Conservation (phyloP, 192 early-diverging fungal genomes). For the Linnemannia zychae region DNA sequence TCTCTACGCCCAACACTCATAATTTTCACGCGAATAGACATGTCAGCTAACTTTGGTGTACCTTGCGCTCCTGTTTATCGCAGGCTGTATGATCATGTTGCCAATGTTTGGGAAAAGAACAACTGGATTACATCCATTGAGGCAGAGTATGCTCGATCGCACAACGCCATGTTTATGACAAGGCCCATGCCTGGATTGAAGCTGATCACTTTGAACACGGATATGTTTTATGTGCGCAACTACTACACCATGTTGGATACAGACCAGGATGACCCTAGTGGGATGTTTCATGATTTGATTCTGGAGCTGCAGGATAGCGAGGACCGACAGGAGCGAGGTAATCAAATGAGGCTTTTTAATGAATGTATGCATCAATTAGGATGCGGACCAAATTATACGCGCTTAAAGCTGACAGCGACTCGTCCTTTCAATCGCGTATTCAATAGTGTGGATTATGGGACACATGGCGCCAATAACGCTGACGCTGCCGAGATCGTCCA, state of each 20-base stretch:
- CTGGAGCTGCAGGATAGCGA: constrained; percentile 64
- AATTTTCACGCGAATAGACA: too few relatives aligned
- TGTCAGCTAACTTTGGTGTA: too few relatives aligned
- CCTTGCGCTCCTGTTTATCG: too few relatives aligned
- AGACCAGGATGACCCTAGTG: constrained; percentile 61
- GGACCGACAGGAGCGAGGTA: constrained; percentile 57
- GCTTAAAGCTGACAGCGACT: too few relatives aligned
- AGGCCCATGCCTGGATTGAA: constrained; percentile 59
- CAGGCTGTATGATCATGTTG: constrained; percentile 62
- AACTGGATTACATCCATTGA: constrained; percentile 58
- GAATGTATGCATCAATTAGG: too few relatives aligned
- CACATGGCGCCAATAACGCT: constrained; percentile 64
- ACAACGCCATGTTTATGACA: constrained; percentile 62
- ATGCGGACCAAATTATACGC: not conserved
- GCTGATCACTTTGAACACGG: constrained; percentile 67
- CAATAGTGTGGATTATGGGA: constrained; percentile 67
- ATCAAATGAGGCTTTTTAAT: not conserved
- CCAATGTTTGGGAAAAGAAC: constrained; percentile 59
- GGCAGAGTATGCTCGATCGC: constrained; percentile 46
- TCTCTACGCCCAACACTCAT: too few relatives aligned
- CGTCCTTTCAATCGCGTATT: too few relatives aligned
- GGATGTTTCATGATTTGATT: constrained; percentile 62
- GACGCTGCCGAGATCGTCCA: constrained; percentile 60
- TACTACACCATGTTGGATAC: constrained; percentile 63
- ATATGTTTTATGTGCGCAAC: constrained; percentile 67